A percentile compares a stretch with the other conserved stretches of the same genome.
Evolutionary conservation across 192 early-diverging fungal species (phyloP).

Genomic region (Oehlia diaphana): DNA sequence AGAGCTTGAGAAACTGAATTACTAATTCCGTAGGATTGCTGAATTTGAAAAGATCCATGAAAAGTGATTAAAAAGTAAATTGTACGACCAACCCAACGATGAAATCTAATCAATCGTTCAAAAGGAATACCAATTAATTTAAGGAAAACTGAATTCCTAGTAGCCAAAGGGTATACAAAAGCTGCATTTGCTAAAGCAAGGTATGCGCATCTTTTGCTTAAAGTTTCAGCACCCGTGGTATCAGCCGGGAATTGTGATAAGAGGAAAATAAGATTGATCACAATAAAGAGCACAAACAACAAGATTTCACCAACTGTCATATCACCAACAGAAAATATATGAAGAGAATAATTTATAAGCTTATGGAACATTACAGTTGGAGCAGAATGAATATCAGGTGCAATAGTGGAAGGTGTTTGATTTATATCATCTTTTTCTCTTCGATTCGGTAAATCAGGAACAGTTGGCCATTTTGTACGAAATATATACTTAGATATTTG

Average conservation of each 20-base stretch:
- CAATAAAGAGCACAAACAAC: neutral
- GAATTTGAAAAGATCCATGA: constrained; percentile 24
- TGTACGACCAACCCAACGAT: constrained; percentile 44
- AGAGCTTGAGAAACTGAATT: neutral
- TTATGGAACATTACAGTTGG: constrained; percentile 10
- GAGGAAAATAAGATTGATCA: neutral
- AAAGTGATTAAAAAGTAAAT: constrained; percentile 27
- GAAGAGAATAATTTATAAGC: constrained; percentile 1
- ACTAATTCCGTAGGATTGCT: neutral
- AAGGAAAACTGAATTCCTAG: constrained; percentile 39
- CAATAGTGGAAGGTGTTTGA: neutral
- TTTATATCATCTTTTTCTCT: neutral
- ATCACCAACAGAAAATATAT: neutral
- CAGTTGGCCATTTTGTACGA: neutral
- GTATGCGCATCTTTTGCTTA: neutral
- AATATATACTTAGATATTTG: neutral
- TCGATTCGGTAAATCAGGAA: neutral
- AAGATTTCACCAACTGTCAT: constrained; percentile 6
- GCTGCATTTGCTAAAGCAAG: constrained; percentile 35
- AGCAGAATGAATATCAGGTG: neutral
- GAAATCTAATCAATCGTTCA: constrained; percentile 43
- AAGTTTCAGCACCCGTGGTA: no score
- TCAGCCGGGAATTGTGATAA: neutral
- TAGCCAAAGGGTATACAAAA: constrained; percentile 42
- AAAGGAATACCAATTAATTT: constrained; percentile 41